Percentiles rank a stretch among this genome's conserved stretches.
These are phyloP conservation scores for Paralagenidium karlingii DNA, from an alignment of 352 stramenopile species.

Conservation along the genomic window DNA sequence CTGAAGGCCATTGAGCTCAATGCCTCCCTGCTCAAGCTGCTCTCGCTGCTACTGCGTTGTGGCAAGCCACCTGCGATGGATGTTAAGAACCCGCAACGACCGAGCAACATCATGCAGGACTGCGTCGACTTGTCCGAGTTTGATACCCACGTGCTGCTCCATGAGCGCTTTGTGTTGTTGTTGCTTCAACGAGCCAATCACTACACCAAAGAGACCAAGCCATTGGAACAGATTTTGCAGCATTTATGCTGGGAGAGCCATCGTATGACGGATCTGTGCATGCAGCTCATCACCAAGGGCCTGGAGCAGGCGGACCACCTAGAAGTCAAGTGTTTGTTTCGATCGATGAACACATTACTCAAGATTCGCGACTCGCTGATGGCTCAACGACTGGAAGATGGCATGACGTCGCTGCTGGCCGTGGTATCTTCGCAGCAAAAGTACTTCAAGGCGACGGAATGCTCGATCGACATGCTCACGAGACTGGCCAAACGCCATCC, in stretches of 20 bases:
- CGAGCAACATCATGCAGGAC: conserved; percentile 55
- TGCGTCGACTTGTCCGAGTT: conserved; percentile 39
- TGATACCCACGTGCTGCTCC: conserved; percentile 56
- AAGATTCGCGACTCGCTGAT: conserved; percentile 66
- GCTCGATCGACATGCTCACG: conserved; percentile 77
- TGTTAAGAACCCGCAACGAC: conserved; percentile 13
- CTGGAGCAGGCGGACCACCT: conserved; percentile 75
- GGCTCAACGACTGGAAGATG: conserved; percentile 40
- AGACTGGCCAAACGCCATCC: conserved; percentile 64
- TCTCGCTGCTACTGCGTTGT: conserved; percentile 61
- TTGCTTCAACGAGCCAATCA: conserved; percentile 56
- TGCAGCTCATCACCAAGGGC: conserved; percentile 55
- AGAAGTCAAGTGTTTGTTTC: conserved; percentile 82
- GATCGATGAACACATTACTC: conserved; percentile 65
- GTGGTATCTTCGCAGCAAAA: conserved; percentile 77
- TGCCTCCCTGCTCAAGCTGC: conserved; percentile 46
- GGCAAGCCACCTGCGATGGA: conserved; percentile 64
- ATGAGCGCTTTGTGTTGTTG: conserved; percentile 63
- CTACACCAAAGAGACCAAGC: conserved; percentile 72
- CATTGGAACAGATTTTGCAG: conserved; percentile 60
- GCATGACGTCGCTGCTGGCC: conserved; percentile 55
- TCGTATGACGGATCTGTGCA: conserved; percentile 31
- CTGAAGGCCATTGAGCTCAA: conserved; percentile 73
- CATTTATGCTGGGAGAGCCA: conserved; percentile 73
- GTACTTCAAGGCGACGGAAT: conserved; percentile 79